A percentile compares a stretch with the other conserved stretches of the same genome.
Conservation (phyloP, 2,329 filamentous ascomycete genomes). For the Rosellinia necatrix region DNA sequence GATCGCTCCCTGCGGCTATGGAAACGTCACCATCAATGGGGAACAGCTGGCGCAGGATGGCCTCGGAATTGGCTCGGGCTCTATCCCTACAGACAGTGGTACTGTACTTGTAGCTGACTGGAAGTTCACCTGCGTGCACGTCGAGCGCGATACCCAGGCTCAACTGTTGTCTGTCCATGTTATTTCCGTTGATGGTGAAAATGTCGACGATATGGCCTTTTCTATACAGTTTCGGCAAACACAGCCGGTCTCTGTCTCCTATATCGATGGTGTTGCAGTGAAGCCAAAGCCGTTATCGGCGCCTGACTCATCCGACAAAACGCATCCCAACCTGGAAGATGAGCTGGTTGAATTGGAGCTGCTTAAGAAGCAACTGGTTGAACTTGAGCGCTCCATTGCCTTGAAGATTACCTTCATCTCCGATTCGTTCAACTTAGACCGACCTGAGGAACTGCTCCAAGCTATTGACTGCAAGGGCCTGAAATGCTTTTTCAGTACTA, state of each 20-base stretch:
- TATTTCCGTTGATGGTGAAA: constrained; percentile 47
- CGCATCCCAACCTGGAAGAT: constrained; percentile 41
- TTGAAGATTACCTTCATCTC: constrained; percentile 48
- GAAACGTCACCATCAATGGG: constrained; percentile 54
- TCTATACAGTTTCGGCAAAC: constrained; percentile 53
- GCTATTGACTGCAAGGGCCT: constrained; percentile 47
- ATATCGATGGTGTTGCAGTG: constrained; percentile 48
- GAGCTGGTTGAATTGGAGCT: constrained; percentile 52
- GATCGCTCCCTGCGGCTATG: constrained; percentile 50
- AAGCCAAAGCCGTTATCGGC: constrained; percentile 27
- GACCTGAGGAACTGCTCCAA: constrained; percentile 31
- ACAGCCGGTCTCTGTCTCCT: constrained; percentile 47
- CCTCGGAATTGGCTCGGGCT: constrained; percentile 48
- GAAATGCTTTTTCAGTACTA: constrained; percentile 49
- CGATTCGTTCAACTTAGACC: constrained; percentile 41
- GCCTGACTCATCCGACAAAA: constrained; percentile 18
- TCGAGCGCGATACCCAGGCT: constrained; percentile 46
- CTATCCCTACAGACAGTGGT: constrained; percentile 46
- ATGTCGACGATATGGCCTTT: constrained; percentile 47
- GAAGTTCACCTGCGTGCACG: constrained; percentile 52
- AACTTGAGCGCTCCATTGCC: constrained; percentile 49
- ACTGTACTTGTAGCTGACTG: constrained; percentile 50
- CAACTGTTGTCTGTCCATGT: constrained; percentile 53
- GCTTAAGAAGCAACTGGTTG: constrained; percentile 47
- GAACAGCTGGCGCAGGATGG: constrained; percentile 47